Evolutionary conservation across 1,284 basidiomycete species (phyloP).

Genomic region (Apiotrichum gamsii): DNA sequence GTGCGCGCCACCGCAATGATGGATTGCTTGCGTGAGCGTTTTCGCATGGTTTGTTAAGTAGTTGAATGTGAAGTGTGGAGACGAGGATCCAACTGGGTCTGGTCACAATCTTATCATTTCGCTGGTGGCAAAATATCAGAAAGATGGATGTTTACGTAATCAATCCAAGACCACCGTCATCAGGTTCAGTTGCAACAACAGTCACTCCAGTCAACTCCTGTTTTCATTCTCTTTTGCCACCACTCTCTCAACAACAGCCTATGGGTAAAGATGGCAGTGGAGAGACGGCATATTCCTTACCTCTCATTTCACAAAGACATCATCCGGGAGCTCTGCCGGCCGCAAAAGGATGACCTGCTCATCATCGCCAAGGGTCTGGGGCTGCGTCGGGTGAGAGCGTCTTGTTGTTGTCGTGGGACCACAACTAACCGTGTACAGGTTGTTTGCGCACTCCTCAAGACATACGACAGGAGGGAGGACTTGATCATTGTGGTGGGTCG

Average conservation of each 20-base stretch:
- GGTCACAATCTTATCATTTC: too few relatives aligned
- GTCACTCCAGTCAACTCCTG: not conserved
- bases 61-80: too few relatives aligned
- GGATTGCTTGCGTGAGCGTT: conserved; percentile 11
- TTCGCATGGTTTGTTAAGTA: not conserved
- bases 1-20: conserved; percentile 1
- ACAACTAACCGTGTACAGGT: too few relatives aligned
- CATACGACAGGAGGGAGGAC: conserved; percentile 81
- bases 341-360: conserved; percentile 71
- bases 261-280: too few relatives aligned
- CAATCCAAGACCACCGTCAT: too few relatives aligned
- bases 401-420: too few relatives aligned
- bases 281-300: conserved; percentile 44
- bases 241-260: not conserved
- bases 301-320: conserved; percentile 48
- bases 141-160: too few relatives aligned
- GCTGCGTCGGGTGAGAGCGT: conserved; percentile 52
- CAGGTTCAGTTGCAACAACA: too few relatives aligned
- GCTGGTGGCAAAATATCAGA: too few relatives aligned
- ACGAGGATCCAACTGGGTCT: too few relatives aligned
- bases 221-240: not conserved
- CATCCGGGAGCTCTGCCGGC: conserved; percentile 50
- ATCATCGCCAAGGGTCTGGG: conserved; percentile 83
- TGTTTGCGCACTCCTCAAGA: conserved; percentile 77
- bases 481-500: conserved; percentile 67